Base-by-base conservation (phyloP, 352 stramenopile genomes). In the Pelagophyceae sp. region DNA sequence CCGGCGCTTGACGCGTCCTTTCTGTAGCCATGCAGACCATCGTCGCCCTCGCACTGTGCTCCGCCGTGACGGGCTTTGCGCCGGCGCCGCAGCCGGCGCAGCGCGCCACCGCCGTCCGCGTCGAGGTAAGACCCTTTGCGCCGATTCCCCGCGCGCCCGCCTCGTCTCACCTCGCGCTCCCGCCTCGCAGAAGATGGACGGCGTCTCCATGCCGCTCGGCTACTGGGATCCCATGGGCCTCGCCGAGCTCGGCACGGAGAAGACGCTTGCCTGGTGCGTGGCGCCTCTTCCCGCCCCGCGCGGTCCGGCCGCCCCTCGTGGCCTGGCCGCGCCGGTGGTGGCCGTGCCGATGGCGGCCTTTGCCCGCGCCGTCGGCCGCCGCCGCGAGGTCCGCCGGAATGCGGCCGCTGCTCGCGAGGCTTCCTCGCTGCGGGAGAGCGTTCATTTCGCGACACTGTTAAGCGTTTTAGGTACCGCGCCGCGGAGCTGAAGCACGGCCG, bases 211-310 rank as follows among this genome's bases (percentile, higher is more conserved):
- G 35, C 67, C 67, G 2, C 27, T 74, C 5, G 67, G 67, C 67
- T 50, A 60, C 38, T 89, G 82, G 83, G 85, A 89, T 82, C 85
- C 85, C 51, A 77, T 87, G 70, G 83, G 83, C 61, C 79, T 89
- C 40, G 77, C 84, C 33, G 80, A 88, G 3, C 75, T 85, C n/a
- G 85, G 83, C 76, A 84, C 80, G 79, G 83, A 87, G 58, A 81
- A 85, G 71, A 89, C 85, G 33, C 77, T 88, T 76, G 79, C 84
- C 38, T 90, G 85, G 85, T 88, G 82, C 83, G 79, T n/a, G n/a
- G n/a, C n/a, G n/a, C n/a, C n/a, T n/a, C n/a, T n/a, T n/a, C n/a
- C n/a, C n/a, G n/a, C n/a, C n/a, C n/a, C n/a, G n/a, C n/a, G n/a
- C n/a, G n/a, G n/a, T n/a, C n/a, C n/a, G n/a, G n/a, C n/a, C n/a